Evolutionary conservation across 2,329 filamentous ascomycete species (phyloP), one percentile per base, ranked within the genome.

Genomic region (Penicillium sclerotigenum): DNA sequence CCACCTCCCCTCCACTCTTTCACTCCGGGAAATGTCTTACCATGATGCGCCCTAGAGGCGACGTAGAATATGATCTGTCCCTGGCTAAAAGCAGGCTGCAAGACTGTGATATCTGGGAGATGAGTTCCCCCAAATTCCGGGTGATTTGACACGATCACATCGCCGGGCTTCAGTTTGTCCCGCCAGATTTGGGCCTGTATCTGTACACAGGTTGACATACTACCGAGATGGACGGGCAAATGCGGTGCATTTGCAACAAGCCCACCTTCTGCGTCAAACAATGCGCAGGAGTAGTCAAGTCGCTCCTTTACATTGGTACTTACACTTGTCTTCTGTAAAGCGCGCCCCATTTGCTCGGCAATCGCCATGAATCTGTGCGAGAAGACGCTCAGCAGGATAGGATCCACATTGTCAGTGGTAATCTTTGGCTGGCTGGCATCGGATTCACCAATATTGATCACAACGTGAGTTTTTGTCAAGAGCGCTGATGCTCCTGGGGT

Each of bases 281-380:
- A 80, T 26, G 89, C 89, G 64, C 89, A 93, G 1, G 87, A 91
- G 66, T 90, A 93, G 66, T 93, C 89, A 0, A 92, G 80, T 3
- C 89, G 83, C 89, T 92, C 89, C 69, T 92, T 92, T 64, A 92
- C 88, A 65, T 91, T 92, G 1, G 63, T 65, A 65, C 84, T 89
- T 53, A 91, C 87, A 68, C 86, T 89, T 11, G 61, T 0, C 76
- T 91, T 92, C 67, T 91, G 88, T 16, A 92, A 74, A 13, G 87
- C 86, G 52, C 87, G 79, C 1, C 89, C 89, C 89, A 93, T 92
- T 68, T 92, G 89, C 72, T 93, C 89, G 1, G 89, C 89, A 64
- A 92, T 91, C 7, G 87, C 86, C 89, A 92, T 93, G 73, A 93
- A 93, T 8, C 89, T 82, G 69, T 92, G 88, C 0, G 87, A 87